Conservation (phyloP, 495 filamentous ascomycete species). For the Neurospora tetrasperma region DNA sequence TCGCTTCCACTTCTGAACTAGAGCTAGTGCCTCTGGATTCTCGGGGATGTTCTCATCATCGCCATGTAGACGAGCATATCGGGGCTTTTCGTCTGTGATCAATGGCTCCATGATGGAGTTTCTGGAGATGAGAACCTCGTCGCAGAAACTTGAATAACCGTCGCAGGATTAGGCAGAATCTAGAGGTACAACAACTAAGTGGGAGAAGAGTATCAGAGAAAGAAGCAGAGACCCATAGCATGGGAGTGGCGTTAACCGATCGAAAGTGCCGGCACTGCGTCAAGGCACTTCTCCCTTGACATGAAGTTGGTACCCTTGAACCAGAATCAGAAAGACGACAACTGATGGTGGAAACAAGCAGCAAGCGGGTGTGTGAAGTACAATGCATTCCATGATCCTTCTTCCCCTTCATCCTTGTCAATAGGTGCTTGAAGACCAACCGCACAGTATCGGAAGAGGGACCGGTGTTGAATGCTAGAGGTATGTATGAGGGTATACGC, state of each 20-base stretch:
- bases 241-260: neutral
- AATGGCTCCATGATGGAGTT: neutral
- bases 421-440: neutral
- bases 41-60: neutral
- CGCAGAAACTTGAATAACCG: neutral
- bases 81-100: neutral
- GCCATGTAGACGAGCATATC: neutral
- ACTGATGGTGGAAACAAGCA: neutral
- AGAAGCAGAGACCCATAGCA: neutral
- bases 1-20: neutral
- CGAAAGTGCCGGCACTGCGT: neutral
- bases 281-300: neutral
- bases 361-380: neutral
- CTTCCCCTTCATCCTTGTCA: neutral
- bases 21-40: neutral
- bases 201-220: neutral
- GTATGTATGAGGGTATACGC: neutral
- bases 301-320: neutral
- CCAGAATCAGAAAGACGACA: neutral
- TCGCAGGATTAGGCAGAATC: neutral
- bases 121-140: neutral
- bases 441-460: neutral
- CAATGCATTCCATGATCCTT: neutral
- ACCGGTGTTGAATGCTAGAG: neutral
- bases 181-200: neutral